A percentile compares a stretch with the other conserved stretches of the same genome.
phyloP scores from a whole-genome alignment of 805 yeast species.

The Spathaspora girioi region DNA sequence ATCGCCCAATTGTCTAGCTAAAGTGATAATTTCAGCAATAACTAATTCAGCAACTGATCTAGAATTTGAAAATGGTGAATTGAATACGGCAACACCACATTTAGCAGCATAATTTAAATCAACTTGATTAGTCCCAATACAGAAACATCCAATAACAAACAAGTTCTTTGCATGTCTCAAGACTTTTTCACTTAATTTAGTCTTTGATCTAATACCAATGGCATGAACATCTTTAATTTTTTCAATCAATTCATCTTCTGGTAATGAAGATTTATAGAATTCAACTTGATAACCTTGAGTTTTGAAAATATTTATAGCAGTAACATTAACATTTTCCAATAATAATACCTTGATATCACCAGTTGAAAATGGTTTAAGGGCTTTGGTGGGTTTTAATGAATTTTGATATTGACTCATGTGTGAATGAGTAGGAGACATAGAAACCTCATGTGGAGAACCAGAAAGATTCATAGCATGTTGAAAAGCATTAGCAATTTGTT shows the following conservation, averaged over 20 bases:
- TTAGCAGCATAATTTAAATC: conserved; percentile 89
- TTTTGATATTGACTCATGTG: conserved; percentile 55
- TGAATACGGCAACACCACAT: conserved; percentile 93
- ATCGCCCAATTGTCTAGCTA: conserved; percentile 96
- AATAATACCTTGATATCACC: conserved; percentile 91
- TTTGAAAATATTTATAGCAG: conserved; percentile 82
- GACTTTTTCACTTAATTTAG: conserved; percentile 77
- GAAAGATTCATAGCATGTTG: conserved; percentile 52
- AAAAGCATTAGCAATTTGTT: conserved; percentile 61
- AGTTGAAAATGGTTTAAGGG: conserved; percentile 90
- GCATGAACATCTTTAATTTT: conserved; percentile 93
- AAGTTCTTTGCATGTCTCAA: conserved; percentile 84
- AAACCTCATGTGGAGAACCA: conserved; percentile 66
- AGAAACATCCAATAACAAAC: conserved; percentile 93
- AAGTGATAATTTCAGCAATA: conserved; percentile 87
- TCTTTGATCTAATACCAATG: conserved; percentile 96
- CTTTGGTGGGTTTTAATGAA: conserved; percentile 49
- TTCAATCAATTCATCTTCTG: conserved; percentile 91
- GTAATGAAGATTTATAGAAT: conserved; percentile 81
- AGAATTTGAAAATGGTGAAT: conserved; percentile 97
- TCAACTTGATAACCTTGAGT: conserved; percentile 97
- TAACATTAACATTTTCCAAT: conserved; percentile 88
- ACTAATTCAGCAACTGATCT: conserved; percentile 98
- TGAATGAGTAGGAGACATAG: conserved; percentile 80
- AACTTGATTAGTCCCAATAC: conserved; percentile 98